Conservation (phyloP, 2,329 filamentous ascomycete species). For the Dothiorella sarmentorum region DNA sequence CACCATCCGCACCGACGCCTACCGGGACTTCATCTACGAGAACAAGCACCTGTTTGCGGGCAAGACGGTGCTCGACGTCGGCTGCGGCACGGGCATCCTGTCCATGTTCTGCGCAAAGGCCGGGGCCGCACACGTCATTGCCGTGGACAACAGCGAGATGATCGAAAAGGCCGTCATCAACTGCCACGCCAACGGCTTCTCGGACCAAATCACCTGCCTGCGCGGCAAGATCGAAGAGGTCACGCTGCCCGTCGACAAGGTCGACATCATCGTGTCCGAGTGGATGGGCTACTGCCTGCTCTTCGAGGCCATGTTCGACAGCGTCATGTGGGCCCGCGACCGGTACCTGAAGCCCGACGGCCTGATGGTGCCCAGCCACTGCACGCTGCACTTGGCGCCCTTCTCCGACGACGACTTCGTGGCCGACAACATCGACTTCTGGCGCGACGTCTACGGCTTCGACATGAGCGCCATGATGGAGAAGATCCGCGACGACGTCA, state of each 20-base stretch:
- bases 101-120: conserved; percentile 94
- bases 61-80: conserved; percentile 87
- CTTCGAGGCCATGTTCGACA: conserved; percentile 95
- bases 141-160: conserved; percentile 89
- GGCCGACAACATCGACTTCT: conserved; percentile 75
- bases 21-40: conserved; percentile 91
- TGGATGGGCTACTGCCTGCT: conserved; percentile 97
- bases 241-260: conserved; percentile 66
- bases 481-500: conserved; percentile 70
- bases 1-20: conserved; percentile 79
- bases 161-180: conserved; percentile 84
- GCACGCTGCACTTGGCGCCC: conserved; percentile 78
- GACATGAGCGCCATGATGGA: conserved; percentile 89
- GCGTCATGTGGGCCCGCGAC: conserved; percentile 83
- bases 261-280: conserved; percentile 93
- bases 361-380: conserved; percentile 81
- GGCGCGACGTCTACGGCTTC: conserved; percentile 92
- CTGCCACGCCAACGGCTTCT: conserved; percentile 74
- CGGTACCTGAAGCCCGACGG: conserved; percentile 77
- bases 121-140: conserved; percentile 80
- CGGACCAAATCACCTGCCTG: conserved; percentile 71
- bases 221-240: conserved; percentile 88
- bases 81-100: conserved; percentile 77
- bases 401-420: conserved; percentile 75
- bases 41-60: conserved; percentile 84